A percentile compares a stretch with the other conserved stretches of the same genome.
Evolutionary conservation across 495 filamentous ascomycete species (phyloP).

Genomic region (Baudoinia panamericana): DNA sequence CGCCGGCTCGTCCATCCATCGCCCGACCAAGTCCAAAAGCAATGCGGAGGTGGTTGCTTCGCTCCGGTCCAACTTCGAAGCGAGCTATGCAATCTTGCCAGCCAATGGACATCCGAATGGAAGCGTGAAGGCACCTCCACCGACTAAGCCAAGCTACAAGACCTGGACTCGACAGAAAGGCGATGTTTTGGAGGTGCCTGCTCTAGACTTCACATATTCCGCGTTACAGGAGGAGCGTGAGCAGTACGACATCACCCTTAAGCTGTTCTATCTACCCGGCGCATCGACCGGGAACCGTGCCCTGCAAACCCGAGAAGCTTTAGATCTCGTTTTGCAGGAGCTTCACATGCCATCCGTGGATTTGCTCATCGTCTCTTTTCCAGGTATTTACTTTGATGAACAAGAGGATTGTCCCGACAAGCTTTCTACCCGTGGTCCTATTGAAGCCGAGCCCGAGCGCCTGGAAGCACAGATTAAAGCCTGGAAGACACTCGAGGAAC

Average conservation of each 20-base stretch:
- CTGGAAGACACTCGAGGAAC: constrained; percentile 57
- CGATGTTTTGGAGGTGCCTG: constrained; percentile 58
- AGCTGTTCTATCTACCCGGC: constrained; percentile 78
- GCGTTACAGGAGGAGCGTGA: constrained; percentile 62
- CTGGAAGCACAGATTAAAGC: constrained; percentile 51
- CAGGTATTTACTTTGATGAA: constrained; percentile 81
- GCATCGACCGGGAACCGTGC: constrained; percentile 42
- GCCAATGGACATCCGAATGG: not conserved
- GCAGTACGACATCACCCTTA: constrained; percentile 86
- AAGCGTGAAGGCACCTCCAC: constrained; percentile 4
- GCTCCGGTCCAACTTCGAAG: constrained; percentile 66
- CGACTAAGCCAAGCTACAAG: constrained; percentile 22
- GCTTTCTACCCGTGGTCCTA: constrained; percentile 16
- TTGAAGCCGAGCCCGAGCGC: constrained; percentile 44
- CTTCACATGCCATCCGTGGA: constrained; percentile 64
- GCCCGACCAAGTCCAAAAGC: constrained; percentile 57
- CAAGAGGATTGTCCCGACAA: constrained; percentile 52
- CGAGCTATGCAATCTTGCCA: constrained; percentile 21
- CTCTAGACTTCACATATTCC: constrained; percentile 54
- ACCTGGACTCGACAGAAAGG: constrained; percentile 54
- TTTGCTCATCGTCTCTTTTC: constrained; percentile 85
- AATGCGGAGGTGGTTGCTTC: constrained; percentile 80
- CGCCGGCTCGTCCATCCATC: constrained; percentile 67
- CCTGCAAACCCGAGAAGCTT: constrained; percentile 58
- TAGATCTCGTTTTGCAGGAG: constrained; percentile 65